A percentile compares a stretch with the other conserved stretches of the same genome.
These are phyloP conservation scores for Gelatoporia subvermispora DNA, from an alignment of 768 basidiomycete species.

Conservation along the genomic window DNA sequence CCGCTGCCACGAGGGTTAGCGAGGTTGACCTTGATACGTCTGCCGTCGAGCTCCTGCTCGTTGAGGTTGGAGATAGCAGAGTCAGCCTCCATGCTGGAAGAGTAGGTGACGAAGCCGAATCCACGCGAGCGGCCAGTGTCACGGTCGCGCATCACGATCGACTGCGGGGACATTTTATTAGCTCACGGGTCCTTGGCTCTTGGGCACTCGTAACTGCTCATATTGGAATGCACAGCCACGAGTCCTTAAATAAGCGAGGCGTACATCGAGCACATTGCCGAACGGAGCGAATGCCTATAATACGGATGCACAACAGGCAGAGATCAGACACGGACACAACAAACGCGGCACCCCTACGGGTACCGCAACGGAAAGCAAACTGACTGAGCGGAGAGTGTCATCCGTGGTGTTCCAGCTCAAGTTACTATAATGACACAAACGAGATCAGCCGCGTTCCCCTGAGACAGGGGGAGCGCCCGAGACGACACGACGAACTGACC, in stretches of 20 bases:
- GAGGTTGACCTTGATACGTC: constrained; percentile 84
- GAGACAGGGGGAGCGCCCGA: constrained; percentile 36
- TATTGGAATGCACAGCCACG: constrained; percentile 17
- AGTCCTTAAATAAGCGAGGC: constrained; percentile 25
- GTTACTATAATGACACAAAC: constrained; percentile 62
- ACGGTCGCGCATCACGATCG: constrained; percentile 97
- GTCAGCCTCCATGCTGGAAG: constrained; percentile 58
- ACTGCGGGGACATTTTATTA: constrained; percentile 46
- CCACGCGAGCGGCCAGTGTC: constrained; percentile 96
- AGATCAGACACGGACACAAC: constrained; percentile 40
- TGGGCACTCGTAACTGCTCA: constrained; percentile 3
- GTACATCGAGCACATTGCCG: constrained; percentile 89
- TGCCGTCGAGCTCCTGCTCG: constrained; percentile 91
- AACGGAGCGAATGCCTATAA: constrained; percentile 75
- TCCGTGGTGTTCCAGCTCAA: constrained; percentile 96
- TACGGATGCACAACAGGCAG: constrained; percentile 35
- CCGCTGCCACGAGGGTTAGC: constrained; percentile 65
- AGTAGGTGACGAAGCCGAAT: constrained; percentile 92
- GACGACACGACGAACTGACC: constrained; percentile 72
- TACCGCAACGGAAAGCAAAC: constrained; percentile 43
- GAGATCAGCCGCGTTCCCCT: constrained; percentile 31
- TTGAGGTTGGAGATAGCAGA: constrained; percentile 73
- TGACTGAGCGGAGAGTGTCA: constrained; percentile 84
- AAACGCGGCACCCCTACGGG: constrained; percentile 10
- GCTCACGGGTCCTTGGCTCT: constrained; percentile 20